Percentiles rank a stretch among this genome's conserved stretches.
These are phyloP conservation scores for Cordyceps cicadae DNA, from an alignment of 2,329 filamentous ascomycete species.

Conservation along the genomic window DNA sequence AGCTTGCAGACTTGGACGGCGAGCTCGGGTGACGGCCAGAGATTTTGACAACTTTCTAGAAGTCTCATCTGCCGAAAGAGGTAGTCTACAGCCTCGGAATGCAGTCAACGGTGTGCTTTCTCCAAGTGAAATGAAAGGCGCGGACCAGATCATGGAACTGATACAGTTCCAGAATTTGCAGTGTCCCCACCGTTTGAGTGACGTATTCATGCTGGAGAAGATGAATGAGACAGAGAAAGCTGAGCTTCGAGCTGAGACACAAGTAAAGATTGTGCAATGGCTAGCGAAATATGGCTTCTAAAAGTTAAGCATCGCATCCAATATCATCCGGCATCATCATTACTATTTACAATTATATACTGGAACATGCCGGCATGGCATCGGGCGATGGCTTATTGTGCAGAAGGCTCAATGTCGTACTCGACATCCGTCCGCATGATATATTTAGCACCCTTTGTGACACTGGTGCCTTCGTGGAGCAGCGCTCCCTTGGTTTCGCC, in stretches of 20 bases:
- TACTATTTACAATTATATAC: neutral
- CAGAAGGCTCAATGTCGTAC: slow-evolving; percentile 49
- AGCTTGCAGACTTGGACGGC: neutral
- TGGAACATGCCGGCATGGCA: neutral
- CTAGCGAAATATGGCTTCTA: no score
- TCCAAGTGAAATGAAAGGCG: no score
- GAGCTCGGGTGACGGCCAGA: neutral
- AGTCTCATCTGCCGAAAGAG: neutral
- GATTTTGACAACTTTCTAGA: neutral
- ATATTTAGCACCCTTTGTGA: slow-evolving; percentile 58
- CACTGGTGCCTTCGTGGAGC: slow-evolving; percentile 63
- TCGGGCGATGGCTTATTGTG: neutral
- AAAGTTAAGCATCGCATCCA: no score
- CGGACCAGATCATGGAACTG: no score
- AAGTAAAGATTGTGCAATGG: no score
- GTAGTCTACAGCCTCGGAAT: neutral
- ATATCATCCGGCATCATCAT: no score
- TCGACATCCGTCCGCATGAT: slow-evolving; percentile 64
- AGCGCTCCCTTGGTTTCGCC: slow-evolving; percentile 58
- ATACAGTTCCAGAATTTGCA: no score
- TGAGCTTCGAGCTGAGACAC: no score
- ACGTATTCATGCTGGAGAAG: no score
- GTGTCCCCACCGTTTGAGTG: no score
- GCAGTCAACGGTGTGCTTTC: no score
- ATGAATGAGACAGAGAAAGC: no score